Percentiles rank a stretch among this genome's conserved stretches.
Evolutionary conservation across 1,139 yeast species (phyloP).

Genomic region (Sugiyamaella castrensis): DNA sequence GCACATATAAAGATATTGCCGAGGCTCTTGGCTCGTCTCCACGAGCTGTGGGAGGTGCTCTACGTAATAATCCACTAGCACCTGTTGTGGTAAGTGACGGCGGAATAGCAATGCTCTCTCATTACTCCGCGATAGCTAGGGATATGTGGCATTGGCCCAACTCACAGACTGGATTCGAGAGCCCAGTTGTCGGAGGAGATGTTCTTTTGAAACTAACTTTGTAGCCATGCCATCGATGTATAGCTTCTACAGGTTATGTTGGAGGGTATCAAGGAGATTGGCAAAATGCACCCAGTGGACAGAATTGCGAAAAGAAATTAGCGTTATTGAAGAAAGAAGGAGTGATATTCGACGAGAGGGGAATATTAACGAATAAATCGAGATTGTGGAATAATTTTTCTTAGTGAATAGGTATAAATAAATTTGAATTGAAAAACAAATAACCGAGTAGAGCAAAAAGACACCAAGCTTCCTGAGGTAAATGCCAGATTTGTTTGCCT

Average conservation of each 20-base stretch:
- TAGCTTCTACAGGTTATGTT: slow-evolving; percentile 12
- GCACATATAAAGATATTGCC: slow-evolving; percentile 10
- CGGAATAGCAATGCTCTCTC: neutral
- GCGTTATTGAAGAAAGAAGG: slow-evolving; percentile 10
- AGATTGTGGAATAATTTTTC: slow-evolving; percentile 9
- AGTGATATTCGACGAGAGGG: slow-evolving; percentile 6
- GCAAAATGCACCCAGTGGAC: slow-evolving; percentile 15
- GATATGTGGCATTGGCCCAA: too few species aligned
- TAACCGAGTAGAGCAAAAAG: too few species aligned
- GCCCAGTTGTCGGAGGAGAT: too few species aligned
- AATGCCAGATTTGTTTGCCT: too few species aligned
- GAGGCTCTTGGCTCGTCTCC: slow-evolving; percentile 13
- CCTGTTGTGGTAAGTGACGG: slow-evolving; percentile 12
- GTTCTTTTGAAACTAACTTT: neutral
- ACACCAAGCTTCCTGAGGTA: too few species aligned
- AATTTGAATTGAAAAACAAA: too few species aligned
- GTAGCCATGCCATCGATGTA: slow-evolving; percentile 16
- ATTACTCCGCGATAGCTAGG: too few species aligned
- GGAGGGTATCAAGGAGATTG: slow-evolving; percentile 12
- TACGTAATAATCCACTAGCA: slow-evolving; percentile 10
- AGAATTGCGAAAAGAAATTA: slow-evolving; percentile 6
- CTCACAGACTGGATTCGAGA: too few species aligned
- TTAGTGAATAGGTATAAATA: neutral
- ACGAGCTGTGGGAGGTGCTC: slow-evolving; percentile 15
- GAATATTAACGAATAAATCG: slow-evolving; percentile 7